These are phyloP conservation scores for Ormosia semicastrata DNA, from an alignment of 306 rosid species.

Conservation along the genomic window DNA sequence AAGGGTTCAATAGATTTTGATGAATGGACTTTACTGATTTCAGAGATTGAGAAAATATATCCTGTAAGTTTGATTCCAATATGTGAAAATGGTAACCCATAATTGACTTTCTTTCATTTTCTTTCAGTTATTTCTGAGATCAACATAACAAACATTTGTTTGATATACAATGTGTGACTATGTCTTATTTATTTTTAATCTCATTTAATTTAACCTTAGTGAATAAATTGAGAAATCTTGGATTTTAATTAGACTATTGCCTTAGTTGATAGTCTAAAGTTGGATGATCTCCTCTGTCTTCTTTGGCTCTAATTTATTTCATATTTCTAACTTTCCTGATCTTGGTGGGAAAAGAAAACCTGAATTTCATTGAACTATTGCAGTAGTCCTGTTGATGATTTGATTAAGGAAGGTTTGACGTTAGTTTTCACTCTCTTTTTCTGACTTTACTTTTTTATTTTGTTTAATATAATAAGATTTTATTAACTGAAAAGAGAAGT, in stretches of 20 bases:
- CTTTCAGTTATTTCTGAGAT: background rate
- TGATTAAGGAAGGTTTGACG: background rate
- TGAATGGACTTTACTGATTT: slow-evolving; percentile 67
- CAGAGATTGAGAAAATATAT: slow-evolving; percentile 49
- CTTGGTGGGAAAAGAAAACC: background rate
- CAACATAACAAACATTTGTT: background rate
- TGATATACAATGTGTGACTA: background rate
- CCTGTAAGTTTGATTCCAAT: slow-evolving; percentile 51
- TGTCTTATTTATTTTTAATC: background rate
- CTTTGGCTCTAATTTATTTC: background rate
- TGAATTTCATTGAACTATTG: background rate
- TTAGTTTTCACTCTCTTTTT: slow-evolving; percentile 3
- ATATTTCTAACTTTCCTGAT: background rate
- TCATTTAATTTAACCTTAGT: background rate
- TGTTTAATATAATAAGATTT: background rate
- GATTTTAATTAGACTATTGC: background rate
- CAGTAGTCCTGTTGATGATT: background rate
- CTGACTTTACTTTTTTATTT: background rate
- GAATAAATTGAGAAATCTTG: slow-evolving; percentile 3
- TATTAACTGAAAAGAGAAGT: background rate
- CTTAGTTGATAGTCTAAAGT: background rate
- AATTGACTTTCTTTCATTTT: background rate
- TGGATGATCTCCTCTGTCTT: background rate
- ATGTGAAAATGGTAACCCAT: background rate
- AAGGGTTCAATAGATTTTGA: slow-evolving; percentile 55